Conservation (phyloP, 75 land plant genomes). For the Picea glauca region DNA sequence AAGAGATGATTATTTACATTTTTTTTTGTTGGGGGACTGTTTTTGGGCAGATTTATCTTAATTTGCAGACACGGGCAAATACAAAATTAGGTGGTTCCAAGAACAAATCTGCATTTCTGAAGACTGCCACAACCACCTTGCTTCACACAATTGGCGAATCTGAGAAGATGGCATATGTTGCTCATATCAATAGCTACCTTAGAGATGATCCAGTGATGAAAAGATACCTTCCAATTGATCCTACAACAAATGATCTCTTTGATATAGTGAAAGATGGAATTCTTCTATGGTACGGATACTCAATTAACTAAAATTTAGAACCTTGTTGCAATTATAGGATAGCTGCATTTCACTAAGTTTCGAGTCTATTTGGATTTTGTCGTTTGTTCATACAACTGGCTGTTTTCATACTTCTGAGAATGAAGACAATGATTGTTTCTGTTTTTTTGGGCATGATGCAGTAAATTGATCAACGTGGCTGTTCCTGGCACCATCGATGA, state of each 20-base stretch:
- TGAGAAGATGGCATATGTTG: constrained; percentile 51
- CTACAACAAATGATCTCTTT: constrained; percentile 37
- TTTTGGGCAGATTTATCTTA: constrained; percentile 11
- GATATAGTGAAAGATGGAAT: constrained; percentile 45
- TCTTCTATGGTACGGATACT: constrained; percentile 36
- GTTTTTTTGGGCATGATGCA: constrained; percentile 16
- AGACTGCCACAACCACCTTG: constrained; percentile 42
- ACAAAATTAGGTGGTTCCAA: constrained; percentile 16
- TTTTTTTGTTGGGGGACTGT: not conserved
- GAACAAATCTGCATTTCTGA: constrained; percentile 27
- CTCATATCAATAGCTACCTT: constrained; percentile 46
- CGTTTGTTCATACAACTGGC: not conserved
- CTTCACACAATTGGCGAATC: constrained; percentile 53
- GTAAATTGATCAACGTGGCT: constrained; percentile 54
- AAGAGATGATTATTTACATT: not conserved
- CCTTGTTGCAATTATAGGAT: constrained; percentile 4
- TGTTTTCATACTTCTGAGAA: not conserved
- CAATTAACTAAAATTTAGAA: not conserved
- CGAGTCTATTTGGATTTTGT: not conserved
- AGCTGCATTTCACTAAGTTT: not conserved
- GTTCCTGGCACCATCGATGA: constrained; percentile 62
- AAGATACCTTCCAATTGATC: constrained; percentile 36
- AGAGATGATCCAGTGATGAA: constrained; percentile 28
- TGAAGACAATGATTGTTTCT: not conserved
- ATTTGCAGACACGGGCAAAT: not conserved